Conservation (phyloP, 352 stramenopile genomes). For the Globisporangium echinulatum region DNA sequence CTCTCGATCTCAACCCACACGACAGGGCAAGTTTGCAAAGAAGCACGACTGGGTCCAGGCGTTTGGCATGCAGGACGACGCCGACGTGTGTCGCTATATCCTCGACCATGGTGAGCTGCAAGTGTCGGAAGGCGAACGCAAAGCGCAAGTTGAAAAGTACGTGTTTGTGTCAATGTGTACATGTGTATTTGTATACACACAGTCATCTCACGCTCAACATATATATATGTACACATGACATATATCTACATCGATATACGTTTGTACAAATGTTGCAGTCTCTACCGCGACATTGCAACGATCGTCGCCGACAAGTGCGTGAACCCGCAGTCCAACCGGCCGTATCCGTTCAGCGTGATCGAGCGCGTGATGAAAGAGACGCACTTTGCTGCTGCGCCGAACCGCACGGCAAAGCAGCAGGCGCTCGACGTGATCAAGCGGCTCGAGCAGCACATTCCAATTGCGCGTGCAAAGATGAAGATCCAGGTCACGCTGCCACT, state of each 20-base stretch:
- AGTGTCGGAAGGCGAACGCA: slow-evolving; percentile 94
- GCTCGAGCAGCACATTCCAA: slow-evolving; percentile 89
- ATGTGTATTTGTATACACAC: too few species aligned
- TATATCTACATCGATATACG: not conserved
- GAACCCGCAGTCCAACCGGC: slow-evolving; percentile 91
- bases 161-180: not conserved
- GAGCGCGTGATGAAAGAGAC: slow-evolving; percentile 95
- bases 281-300: slow-evolving; percentile 92
- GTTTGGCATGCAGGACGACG: slow-evolving; percentile 91
- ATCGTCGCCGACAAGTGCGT: slow-evolving; percentile 97
- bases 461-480: slow-evolving; percentile 97
- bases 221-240: not conserved
- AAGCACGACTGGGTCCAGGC: slow-evolving; percentile 91
- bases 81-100: slow-evolving; percentile 91
- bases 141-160: slow-evolving; percentile 88
- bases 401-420: slow-evolving; percentile 94
- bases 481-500: slow-evolving; percentile 73
- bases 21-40: slow-evolving; percentile 92
- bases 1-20: not conserved
- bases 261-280: slow-evolving; percentile 30
- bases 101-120: slow-evolving; percentile 96
- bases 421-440: slow-evolving; percentile 96
- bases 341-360: slow-evolving; percentile 96
- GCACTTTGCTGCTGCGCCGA: slow-evolving; percentile 93
- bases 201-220: not conserved